Conservation (phyloP, 2,329 filamentous ascomycete species). For the Colletotrichum gigasporum region DNA sequence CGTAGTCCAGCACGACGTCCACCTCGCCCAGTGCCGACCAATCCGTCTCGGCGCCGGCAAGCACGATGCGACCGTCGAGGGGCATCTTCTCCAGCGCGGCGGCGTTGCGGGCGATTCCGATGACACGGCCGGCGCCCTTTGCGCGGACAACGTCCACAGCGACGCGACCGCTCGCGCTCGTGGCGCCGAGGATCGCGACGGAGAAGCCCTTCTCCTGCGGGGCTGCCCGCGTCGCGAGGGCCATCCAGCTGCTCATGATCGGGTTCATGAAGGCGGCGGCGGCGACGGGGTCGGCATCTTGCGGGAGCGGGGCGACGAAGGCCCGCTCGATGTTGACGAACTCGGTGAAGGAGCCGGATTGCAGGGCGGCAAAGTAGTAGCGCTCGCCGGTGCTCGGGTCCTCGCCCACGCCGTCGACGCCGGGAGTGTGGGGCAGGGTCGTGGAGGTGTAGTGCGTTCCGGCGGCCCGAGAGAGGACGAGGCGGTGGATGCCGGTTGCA, state of each 20-base stretch:
- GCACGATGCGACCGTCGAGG: constrained; percentile 56
- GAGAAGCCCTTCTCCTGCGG: constrained; percentile 52
- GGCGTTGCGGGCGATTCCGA: constrained; percentile 61
- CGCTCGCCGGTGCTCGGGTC: constrained; percentile 53
- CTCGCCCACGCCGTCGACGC: constrained; percentile 62
- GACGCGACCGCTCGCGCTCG: constrained; percentile 59
- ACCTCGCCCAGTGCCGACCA: constrained; percentile 55
- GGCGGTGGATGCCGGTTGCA: constrained; percentile 60
- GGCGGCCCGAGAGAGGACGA: constrained; percentile 62
- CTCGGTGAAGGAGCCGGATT: constrained; percentile 55
- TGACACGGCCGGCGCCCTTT: constrained; percentile 58
- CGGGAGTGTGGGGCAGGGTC: constrained; percentile 59
- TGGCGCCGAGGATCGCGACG: constrained; percentile 62
- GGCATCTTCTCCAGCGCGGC: constrained; percentile 50
- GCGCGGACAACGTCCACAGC: constrained; percentile 57
- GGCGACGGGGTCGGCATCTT: constrained; percentile 54
- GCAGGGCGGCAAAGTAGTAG: constrained; percentile 57
- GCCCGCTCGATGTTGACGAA: constrained; percentile 56
- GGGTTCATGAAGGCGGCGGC: constrained; percentile 66
- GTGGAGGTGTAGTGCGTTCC: constrained; percentile 64
- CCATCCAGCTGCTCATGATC: constrained; percentile 67
- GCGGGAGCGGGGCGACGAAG: constrained; percentile 51
- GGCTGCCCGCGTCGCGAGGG: constrained; percentile 54
- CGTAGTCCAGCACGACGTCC: constrained; percentile 66
- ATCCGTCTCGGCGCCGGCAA: constrained; percentile 53